These are phyloP conservation scores for Euphorbia corollata DNA, from an alignment of 441 rosid genomes.

Conservation along the genomic window DNA sequence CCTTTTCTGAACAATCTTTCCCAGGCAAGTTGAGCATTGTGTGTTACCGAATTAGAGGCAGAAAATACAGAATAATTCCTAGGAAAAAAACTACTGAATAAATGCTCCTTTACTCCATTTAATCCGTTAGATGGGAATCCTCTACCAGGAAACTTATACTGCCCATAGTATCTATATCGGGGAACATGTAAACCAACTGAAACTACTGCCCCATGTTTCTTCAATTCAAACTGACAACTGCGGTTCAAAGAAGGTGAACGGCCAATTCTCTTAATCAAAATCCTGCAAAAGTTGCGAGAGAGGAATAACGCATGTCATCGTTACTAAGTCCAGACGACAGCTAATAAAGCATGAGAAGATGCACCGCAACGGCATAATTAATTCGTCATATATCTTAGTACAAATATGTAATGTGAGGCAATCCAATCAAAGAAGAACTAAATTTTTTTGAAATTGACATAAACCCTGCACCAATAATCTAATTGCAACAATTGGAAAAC, in stretches of 20 bases:
- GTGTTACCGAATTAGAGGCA: conserved; percentile 34
- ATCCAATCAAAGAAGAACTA: background rate
- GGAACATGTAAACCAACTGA: conserved; percentile 36
- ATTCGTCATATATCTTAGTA: background rate
- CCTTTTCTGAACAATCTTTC: conserved; percentile 43
- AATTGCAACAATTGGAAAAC: background rate
- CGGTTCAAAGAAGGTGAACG: conserved; percentile 28
- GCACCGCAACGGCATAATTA: background rate
- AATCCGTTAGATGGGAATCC: conserved; percentile 28
- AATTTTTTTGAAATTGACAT: background rate
- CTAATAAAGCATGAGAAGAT: background rate
- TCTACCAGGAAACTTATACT: conserved; percentile 31
- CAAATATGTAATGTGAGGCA: background rate
- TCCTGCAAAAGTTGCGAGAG: conserved; percentile 37
- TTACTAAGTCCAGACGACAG: background rate
- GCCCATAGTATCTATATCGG: conserved; percentile 32
- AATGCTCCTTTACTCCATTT: conserved; percentile 28
- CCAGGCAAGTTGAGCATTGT: conserved; percentile 62
- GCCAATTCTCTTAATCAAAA: conserved; percentile 45
- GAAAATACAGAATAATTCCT: conserved; percentile 39
- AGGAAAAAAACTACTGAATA: conserved; percentile 20
- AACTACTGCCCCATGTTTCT: conserved; percentile 37
- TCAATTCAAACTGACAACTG: conserved; percentile 28
- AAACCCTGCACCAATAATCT: background rate
- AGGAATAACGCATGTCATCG: conserved; percentile 1